Evolutionary conservation across 2,329 filamentous ascomycete species (phyloP).

Genomic region (Endocalyx cinctus): DNA sequence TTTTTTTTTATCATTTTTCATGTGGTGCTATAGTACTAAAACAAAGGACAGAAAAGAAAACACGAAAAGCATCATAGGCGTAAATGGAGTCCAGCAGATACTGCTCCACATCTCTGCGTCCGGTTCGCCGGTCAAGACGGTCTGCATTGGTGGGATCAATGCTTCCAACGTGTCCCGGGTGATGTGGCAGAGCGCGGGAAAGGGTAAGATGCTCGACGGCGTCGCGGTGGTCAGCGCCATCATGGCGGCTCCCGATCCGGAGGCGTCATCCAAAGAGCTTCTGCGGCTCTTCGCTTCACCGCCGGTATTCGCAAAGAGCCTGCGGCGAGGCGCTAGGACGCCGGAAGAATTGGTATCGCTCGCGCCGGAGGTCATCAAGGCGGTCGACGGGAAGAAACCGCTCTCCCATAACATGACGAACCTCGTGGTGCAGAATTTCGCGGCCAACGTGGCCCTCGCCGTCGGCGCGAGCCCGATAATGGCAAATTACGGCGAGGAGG

Average conservation of each 20-base stretch:
- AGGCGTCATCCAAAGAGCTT: conserved; percentile 57
- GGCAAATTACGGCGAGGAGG: conserved; percentile 82
- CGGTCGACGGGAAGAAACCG: conserved; percentile 60
- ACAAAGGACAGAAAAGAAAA: conserved; percentile 65
- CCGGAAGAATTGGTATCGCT: conserved; percentile 20
- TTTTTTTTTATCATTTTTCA: background rate
- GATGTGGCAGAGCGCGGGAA: conserved; percentile 59
- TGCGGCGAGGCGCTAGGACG: conserved; percentile 9
- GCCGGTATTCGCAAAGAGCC: conserved; percentile 21
- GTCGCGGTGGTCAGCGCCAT: conserved; percentile 89
- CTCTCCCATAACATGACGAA: conserved; percentile 98
- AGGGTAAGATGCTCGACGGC: conserved; percentile 64
- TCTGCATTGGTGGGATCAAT: conserved; percentile 89
- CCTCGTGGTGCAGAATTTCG: conserved; percentile 89
- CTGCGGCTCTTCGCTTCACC: conserved; percentile 46
- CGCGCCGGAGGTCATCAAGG: conserved; percentile 46
- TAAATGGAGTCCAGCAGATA: conserved; percentile 64
- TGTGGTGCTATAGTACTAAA: background rate
- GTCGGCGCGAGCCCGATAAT: conserved; percentile 91
- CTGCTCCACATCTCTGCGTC: conserved; percentile 53
- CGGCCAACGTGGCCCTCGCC: conserved; percentile 82
- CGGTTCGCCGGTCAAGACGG: conserved; percentile 50
- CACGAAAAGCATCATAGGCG: conserved; percentile 75
- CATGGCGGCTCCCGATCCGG: conserved; percentile 66
- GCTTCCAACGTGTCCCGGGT: conserved; percentile 69